Evolutionary conservation across 495 filamentous ascomycete genomes (phyloP).

Genomic region (Aspergillus bertholletiae): DNA sequence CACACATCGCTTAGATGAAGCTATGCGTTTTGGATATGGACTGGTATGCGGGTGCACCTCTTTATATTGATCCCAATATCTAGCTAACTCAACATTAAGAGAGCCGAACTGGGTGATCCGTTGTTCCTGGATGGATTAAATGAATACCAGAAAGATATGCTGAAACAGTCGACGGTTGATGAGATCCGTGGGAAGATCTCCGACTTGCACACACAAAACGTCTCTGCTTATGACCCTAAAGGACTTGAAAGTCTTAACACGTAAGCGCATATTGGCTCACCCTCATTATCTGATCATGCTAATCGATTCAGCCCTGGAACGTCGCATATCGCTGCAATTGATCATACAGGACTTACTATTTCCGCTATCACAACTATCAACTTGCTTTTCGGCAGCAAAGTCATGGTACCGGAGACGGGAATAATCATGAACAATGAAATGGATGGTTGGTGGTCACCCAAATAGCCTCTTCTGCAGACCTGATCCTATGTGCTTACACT

Average conservation of each 20-base stretch:
- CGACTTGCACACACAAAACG: slow-evolving; percentile 62
- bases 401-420: slow-evolving; percentile 78
- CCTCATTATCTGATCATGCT: background rate
- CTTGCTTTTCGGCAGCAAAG: slow-evolving; percentile 70
- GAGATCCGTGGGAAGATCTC: slow-evolving; percentile 63
- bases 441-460: slow-evolving; percentile 55
- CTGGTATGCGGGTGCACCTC: slow-evolving; percentile 33
- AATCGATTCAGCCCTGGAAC: slow-evolving; percentile 55
- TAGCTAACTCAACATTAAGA: slow-evolving; percentile 30
- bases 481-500: slow-evolving; percentile 4
- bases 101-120: slow-evolving; percentile 73
- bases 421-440: slow-evolving; percentile 94
- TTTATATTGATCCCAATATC: background rate
- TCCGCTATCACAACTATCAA: slow-evolving; percentile 82
- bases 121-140: slow-evolving; percentile 60
- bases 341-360: slow-evolving; percentile 65
- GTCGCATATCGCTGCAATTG: slow-evolving; percentile 68
- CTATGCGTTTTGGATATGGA: slow-evolving; percentile 83
- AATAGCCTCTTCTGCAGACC: background rate
- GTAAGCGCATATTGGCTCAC: slow-evolving; percentile 23
- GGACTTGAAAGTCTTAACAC: slow-evolving; percentile 60
- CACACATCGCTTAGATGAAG: slow-evolving; percentile 79
- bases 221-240: slow-evolving; percentile 66
- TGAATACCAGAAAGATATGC: slow-evolving; percentile 63
- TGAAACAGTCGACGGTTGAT: slow-evolving; percentile 53